Conservation (phyloP, 768 basidiomycete genomes). For the Lactarius pseudohatsudake region DNA sequence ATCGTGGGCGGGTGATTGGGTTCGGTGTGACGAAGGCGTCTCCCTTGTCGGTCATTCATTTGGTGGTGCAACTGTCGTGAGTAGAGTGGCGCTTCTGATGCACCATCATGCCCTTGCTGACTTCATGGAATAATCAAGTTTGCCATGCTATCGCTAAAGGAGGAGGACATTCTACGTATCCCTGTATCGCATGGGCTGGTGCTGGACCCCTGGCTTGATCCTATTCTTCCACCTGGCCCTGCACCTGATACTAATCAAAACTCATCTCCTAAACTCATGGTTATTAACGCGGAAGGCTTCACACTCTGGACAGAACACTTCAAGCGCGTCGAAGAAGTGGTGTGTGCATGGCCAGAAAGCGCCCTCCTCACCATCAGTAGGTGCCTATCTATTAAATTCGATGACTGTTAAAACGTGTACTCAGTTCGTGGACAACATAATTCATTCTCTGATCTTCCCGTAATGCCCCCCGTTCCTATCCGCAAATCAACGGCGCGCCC, state of each 20-base stretch:
- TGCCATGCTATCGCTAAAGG: conserved; percentile 50
- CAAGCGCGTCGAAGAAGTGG: conserved; percentile 51
- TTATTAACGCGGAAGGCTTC: conserved; percentile 77
- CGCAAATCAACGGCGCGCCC: conserved; percentile 17
- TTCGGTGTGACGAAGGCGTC: conserved; percentile 39
- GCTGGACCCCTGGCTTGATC: conserved; percentile 86
- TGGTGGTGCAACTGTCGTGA: conserved; percentile 53
- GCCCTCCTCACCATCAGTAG: conserved; percentile 25
- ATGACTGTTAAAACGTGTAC: not conserved
- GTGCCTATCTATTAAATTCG: not conserved
- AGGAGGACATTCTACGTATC: conserved; percentile 41
- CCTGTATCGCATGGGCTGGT: conserved; percentile 59
- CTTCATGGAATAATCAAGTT: conserved; percentile 40
- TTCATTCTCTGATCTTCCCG: conserved; percentile 35
- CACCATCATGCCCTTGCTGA: not conserved
- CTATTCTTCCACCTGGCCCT: conserved; percentile 60
- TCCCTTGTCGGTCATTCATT: conserved; percentile 55
- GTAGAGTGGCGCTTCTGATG: conserved; percentile 28
- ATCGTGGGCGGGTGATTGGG: conserved; percentile 37
- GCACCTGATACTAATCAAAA: conserved; percentile 28
- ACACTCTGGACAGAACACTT: conserved; percentile 82
- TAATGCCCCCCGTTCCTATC: conserved; percentile 28
- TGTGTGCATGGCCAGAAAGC: conserved; percentile 44
- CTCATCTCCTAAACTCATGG: conserved; percentile 41
- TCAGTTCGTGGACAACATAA: conserved; percentile 31